Evolutionary conservation across 169 alveolate genomes (phyloP).

Genomic region (Perkinsus olseni): DNA sequence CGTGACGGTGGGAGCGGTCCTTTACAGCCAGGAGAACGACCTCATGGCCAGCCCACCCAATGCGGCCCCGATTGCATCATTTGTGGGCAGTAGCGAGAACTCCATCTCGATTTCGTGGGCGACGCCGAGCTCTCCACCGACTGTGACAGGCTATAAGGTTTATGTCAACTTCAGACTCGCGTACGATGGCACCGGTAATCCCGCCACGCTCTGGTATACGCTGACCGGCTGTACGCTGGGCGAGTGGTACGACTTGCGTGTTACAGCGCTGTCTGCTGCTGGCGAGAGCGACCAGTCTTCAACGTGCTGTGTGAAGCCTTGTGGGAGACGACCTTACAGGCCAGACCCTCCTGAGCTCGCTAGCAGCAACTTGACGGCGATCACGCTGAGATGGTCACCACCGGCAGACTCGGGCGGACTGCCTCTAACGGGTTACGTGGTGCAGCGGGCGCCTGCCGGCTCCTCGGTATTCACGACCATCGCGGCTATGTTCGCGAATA

Average conservation of each 20-base stretch:
- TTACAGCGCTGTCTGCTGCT: slow-evolving; percentile 22
- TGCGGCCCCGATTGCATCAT: background rate
- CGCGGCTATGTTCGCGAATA: background rate
- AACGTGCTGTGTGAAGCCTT: background rate
- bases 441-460: slow-evolving; percentile 5
- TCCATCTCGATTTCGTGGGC: slow-evolving; percentile 31
- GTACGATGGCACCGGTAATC: slow-evolving; percentile 24
- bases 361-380: background rate
- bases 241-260: slow-evolving; percentile 27
- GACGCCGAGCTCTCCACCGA: slow-evolving; percentile 14
- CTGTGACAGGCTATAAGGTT: slow-evolving; percentile 24
- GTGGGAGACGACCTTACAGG: background rate
- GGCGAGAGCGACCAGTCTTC: slow-evolving; percentile 1
- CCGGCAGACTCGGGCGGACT: slow-evolving; percentile 27
- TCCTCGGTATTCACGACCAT: background rate
- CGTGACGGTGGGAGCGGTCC: background rate
- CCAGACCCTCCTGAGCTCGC: background rate
- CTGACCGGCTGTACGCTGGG: slow-evolving; percentile 24
- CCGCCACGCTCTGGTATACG: slow-evolving; percentile 15
- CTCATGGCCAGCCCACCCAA: slow-evolving; percentile 22
- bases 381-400: slow-evolving; percentile 21
- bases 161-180: slow-evolving; percentile 18
- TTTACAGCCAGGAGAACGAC: slow-evolving; percentile 18
- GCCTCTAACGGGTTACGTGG: slow-evolving; percentile 27
- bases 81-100: slow-evolving; percentile 25